Conservation (phyloP, 345 rosid species). For the Sonneratia alba region DNA sequence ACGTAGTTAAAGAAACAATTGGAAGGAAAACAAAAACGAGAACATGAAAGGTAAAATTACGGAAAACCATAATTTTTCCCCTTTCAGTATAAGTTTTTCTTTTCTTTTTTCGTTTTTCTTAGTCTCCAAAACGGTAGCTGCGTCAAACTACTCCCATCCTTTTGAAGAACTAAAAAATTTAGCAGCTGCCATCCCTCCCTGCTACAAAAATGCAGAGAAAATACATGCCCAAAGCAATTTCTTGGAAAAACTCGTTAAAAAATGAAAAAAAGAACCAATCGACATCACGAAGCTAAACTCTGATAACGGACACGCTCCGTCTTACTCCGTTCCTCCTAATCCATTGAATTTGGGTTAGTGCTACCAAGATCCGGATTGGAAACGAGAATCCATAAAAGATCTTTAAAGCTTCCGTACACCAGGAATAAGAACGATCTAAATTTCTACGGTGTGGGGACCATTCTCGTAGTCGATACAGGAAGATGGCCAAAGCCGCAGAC, state of each 20-base stretch:
- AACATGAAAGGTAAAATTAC: not conserved
- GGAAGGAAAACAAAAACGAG: not conserved
- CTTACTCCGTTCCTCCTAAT: not conserved
- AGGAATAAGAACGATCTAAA: not conserved
- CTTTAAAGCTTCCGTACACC: not conserved
- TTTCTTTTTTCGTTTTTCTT: not conserved
- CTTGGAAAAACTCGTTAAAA: not conserved
- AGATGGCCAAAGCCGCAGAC: not conserved
- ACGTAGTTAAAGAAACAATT: not conserved
- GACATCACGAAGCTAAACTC: not conserved
- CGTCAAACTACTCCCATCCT: not conserved
- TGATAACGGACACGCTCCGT: not conserved
- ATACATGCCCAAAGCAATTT: not conserved
- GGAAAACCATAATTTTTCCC: not conserved
- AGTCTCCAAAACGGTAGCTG: not conserved
- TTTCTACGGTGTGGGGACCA: not conserved
- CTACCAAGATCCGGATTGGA: not conserved
- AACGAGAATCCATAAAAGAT: not conserved
- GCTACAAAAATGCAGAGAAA: not conserved
- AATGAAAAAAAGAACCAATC: not conserved
- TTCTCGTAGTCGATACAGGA: not conserved
- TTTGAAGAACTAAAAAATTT: not conserved
- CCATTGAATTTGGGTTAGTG: not conserved
- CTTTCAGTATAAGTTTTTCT: not conserved
- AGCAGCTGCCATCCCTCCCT: not conserved